Base-by-base conservation (phyloP, 2,329 filamentous ascomycete genomes). In the Fusarium nisikadoi region DNA sequence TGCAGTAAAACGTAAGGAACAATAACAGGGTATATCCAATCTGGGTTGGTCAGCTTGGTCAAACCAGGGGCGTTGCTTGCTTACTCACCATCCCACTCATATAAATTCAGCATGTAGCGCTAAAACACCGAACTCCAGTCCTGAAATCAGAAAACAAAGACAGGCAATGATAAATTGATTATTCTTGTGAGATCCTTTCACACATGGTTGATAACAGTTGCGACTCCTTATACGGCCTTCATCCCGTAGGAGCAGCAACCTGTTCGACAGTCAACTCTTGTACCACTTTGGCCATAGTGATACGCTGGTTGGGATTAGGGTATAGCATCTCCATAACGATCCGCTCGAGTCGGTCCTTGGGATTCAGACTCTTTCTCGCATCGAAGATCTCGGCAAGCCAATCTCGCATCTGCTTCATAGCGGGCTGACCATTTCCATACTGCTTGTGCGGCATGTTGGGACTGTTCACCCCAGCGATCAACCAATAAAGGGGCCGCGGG, bases 301-400 rank as follows among this genome's bases (percentile, higher is more conserved):
- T 86, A 35, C 88, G 83, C 58, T 88, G 83, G 57, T 79, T 79
- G 14, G 84, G 86, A 59, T 86, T 85, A 7, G 87, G 84, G 11
- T 81, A 81, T 65, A 90, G 73, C 88, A 90, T 90, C 39, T 88
- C 85, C 62, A 80, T 80, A 20, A 89, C 83, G 14, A 90, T 77
- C 20, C 83, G 79, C 78, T 90, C 87, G 41, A 90, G 78, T 52
- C 81, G 81, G 74, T 89, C 86, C 29, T 81, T 80, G 11, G 76
- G 68, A 74, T 86, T 83, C 6, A 90, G 83, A 42, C 76, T 81
- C 63, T 81, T 80, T 69, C 85, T 82, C 23, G 85, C 86, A 47
- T 86, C 84, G 46, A 81, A 83, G 45, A 90, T 82, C 78, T 89
- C 87, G 42, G 77, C 80, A 47, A 90, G 81, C 88, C 88, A 90